Conservation (phyloP, 257 asterid species). For the Euphrasia confusa region DNA sequence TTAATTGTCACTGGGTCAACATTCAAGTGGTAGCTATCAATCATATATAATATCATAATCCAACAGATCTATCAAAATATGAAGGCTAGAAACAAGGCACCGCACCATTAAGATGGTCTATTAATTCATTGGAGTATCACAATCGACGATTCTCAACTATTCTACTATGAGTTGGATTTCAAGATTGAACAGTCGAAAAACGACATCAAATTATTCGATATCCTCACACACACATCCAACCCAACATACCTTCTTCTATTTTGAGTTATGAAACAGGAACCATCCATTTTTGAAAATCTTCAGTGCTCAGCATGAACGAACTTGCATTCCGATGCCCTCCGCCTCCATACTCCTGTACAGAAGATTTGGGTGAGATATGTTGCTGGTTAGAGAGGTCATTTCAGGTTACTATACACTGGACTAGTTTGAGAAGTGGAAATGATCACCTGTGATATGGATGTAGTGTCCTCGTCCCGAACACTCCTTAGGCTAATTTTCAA, state of each 20-base stretch:
- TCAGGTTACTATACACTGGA: constrained; percentile 1
- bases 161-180: too few relatives aligned
- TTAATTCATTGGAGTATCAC: not conserved
- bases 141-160: too few relatives aligned
- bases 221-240: not conserved
- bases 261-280: constrained; percentile 22
- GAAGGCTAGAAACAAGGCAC: not conserved
- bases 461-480: constrained; percentile 60
- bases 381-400: constrained; percentile 14
- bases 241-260: not conserved
- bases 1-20: not conserved
- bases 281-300: constrained; percentile 65
- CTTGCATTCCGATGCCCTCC: constrained; percentile 88
- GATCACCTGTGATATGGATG: constrained; percentile 78
- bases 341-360: constrained; percentile 63
- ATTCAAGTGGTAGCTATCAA: not conserved
- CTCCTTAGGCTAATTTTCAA: constrained; percentile 87
- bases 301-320: constrained; percentile 54
- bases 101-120: not conserved
- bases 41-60: not conserved
- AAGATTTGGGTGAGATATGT: constrained; percentile 3
- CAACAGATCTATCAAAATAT: not conserved
- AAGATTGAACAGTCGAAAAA: not conserved
- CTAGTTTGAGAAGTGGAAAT: constrained; percentile 9
- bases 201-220: not conserved